Base-by-base conservation (phyloP, 2,329 filamentous ascomycete genomes). In the Raffaelea ambrosiae region DNA sequence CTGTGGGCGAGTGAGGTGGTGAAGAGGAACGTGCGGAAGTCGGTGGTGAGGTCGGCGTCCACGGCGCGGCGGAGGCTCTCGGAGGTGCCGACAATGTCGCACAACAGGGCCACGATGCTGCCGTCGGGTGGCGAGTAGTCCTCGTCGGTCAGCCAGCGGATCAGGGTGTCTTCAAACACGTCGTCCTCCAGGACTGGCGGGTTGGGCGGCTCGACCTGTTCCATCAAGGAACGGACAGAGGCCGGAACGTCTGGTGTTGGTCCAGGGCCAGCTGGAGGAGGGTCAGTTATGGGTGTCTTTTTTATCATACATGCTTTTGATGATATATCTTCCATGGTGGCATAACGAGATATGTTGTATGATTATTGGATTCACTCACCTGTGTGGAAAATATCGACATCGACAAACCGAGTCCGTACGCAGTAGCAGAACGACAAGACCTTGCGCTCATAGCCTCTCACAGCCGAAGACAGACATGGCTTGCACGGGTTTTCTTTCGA, bases 341-440 rank as follows among this genome's bases (percentile, higher is more conserved):
- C n/a, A n/a, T n/a, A n/a, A n/a, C n/a, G n/a, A n/a, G n/a, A n/a
- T n/a, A n/a, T n/a, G n/a, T n/a, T n/a, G n/a, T n/a, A n/a, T n/a
- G n/a, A n/a, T n/a, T n/a, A n/a, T n/a, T n/a, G n/a, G n/a, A n/a
- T n/a, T 29, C 16, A 42, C 52, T 31, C 23, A 53, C 53, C 47
- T 16, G 44, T 50, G 9, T 52, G 51, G 22, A 59, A 59, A 40
- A 61, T 61, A 50, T 62, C 58, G 40, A 61, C 56, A 44, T 61
- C 59, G 49, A 46, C 51, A 46, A 60, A 61, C 11, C 55, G 51
- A 5, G 59, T 60, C 9, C 59, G 52, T 14, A 61, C 55, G 48
- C 57, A 61, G 56, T 58, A 61, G 50, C 57, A 59, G 36, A 59
- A 61, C 1, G 57, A 59, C 44, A 61, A 40, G 0, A 60, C 59